Conservation (phyloP, 1,284 basidiomycete genomes). For the Pascua sp. region DNA sequence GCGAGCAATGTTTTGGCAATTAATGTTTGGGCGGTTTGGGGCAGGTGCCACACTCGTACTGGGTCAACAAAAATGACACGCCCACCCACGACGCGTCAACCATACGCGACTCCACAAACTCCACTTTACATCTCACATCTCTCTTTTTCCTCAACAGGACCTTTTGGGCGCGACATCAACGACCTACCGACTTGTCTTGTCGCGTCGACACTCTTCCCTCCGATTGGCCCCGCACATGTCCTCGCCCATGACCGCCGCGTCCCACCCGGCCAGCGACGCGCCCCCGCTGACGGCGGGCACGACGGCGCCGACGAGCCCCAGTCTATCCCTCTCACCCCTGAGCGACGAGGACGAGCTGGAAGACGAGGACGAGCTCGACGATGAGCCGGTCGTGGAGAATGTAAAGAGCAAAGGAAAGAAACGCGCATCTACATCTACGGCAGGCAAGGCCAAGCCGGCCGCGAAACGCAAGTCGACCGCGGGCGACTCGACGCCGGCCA, state of each 20-base stretch:
- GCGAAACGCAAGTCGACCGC: slow-evolving; percentile 10
- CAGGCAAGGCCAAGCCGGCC: background rate
- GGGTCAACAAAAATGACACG: background rate
- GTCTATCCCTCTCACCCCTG: too few relatives aligned
- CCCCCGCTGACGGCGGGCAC: slow-evolving; percentile 6
- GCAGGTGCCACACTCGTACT: slow-evolving; percentile 7
- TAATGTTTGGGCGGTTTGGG: too few relatives aligned
- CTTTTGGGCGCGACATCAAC: too few relatives aligned
- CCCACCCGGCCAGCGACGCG: slow-evolving; percentile 7
- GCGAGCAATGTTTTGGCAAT: too few relatives aligned
- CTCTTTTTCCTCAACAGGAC: background rate
- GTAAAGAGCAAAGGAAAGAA: background rate
- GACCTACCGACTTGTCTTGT: too few relatives aligned
- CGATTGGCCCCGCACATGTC: background rate
- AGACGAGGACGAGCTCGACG: too few relatives aligned
- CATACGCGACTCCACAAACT: slow-evolving; percentile 1
- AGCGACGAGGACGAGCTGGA: too few relatives aligned
- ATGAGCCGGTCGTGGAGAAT: too few relatives aligned
- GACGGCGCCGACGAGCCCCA: slow-evolving; percentile 1
- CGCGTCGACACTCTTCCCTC: too few relatives aligned
- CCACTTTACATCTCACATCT: background rate
- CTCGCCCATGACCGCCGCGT: slow-evolving; percentile 8
- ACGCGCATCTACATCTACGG: background rate
- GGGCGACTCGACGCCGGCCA: background rate
- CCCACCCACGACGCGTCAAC: slow-evolving; percentile 3